Evolutionary conservation across 2,329 filamentous ascomycete genomes (phyloP), one percentile per base, ranked within the genome.

Genomic region (Trichoderma koningiopsis): DNA sequence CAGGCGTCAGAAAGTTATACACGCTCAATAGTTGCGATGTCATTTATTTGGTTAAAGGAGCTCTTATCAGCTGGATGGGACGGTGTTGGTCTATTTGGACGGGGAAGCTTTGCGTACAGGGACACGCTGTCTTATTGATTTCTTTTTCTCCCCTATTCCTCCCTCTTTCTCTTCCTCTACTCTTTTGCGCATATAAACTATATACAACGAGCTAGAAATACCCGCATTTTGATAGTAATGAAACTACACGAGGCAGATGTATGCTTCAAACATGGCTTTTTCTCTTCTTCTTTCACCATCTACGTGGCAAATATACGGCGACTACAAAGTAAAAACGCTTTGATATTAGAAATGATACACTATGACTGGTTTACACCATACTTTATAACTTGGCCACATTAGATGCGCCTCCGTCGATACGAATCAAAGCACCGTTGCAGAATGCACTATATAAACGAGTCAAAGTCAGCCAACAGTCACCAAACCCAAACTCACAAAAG

Each of bases 401-500:
- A 35, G 83, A 79, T 27, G 81, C 78, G 2, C 88, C 88, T 2
- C 88, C 88, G 76, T 92, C 89, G 52, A 91, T 76, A 11, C 86
- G 80, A 71, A 91, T 87, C 3, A 86, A 87, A 19, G 89, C 88
- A 4, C 89, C 89, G 72, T 91, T 92, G 43, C 90, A 83, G 76
- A 85, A 91, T 1, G 86, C 82, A 4, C 80, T 81, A 58, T 2
- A 29, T 19, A 13, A 19, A 29, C 55, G 19, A 31, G 33, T 13
- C 35, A n/a, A 55, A 19, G 27, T 65, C 10, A 65, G 62, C 27
- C 49, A 16, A 5, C 5, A 6, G 16, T 3, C n/a, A 31, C 16
- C 22, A n/a, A 33, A 1, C 37, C 7, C 40, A 37, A 81, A 72
- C 88, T 27, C 22, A 31, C 14, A 5, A 27, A 7, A 27, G 22